Evolutionary conservation across 345 rosid species (phyloP).

Genomic region (Aurinia saxatilis): DNA sequence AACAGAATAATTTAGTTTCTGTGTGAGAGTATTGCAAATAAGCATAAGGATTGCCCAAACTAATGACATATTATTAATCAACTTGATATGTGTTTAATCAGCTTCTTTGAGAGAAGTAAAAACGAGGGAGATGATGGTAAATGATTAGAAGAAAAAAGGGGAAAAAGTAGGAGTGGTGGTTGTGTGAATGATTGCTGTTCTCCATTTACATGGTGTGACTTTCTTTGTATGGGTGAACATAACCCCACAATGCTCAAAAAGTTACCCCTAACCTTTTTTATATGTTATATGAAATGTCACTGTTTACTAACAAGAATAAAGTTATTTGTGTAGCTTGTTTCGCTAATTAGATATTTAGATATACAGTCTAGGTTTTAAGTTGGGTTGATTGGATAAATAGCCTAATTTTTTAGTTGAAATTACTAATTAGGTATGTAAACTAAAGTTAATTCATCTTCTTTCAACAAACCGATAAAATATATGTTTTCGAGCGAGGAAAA

Average conservation of each 20-base stretch:
- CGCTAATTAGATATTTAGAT: too few species aligned
- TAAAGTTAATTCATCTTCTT: too few species aligned
- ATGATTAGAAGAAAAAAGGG: constrained; percentile 26
- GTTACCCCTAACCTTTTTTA: constrained; percentile 1
- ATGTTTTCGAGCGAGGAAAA: too few species aligned
- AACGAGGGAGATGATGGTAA: constrained; percentile 7
- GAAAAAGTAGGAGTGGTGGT: constrained; percentile 28
- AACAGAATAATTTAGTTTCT: background rate
- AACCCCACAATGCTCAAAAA: constrained; percentile 20
- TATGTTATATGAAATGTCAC: too few species aligned
- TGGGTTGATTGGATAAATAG: too few species aligned
- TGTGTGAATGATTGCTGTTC: constrained; percentile 71
- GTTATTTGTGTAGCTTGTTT: too few species aligned
- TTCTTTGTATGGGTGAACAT: constrained; percentile 17
- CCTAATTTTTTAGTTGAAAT: too few species aligned
- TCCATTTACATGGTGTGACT: constrained; percentile 30
- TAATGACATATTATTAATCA: background rate
- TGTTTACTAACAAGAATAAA: too few species aligned
- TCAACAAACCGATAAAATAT: too few species aligned
- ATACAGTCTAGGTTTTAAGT: too few species aligned
- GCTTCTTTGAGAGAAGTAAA: background rate
- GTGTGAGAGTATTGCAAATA: background rate
- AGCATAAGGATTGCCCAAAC: background rate
- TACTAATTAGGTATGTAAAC: too few species aligned
- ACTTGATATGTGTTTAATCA: background rate